Conservation (phyloP, 805 yeast species). For the Kockiozyma suomiensis region DNA sequence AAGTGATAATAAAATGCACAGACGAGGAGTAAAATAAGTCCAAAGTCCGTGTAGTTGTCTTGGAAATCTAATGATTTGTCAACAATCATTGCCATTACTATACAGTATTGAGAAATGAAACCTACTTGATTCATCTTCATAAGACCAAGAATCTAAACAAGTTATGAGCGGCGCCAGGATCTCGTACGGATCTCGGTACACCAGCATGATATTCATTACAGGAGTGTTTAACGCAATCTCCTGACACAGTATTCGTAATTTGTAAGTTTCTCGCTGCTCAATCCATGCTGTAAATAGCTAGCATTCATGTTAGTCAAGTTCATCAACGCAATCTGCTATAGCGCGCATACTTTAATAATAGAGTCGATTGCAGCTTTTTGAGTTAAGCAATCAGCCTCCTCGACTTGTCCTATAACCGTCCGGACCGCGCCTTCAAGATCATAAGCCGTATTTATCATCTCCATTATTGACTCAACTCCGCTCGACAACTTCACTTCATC, state of each 20-base stretch:
- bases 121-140: conserved; percentile 55
- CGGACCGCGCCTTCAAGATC: conserved; percentile 40
- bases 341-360: conserved; percentile 11
- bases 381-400: conserved; percentile 7
- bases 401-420: conserved; percentile 38
- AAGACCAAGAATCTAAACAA: conserved; percentile 54
- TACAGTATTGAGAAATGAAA: not conserved
- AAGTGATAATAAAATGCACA: conserved; percentile 46
- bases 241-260: conserved; percentile 55
- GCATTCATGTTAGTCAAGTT: conserved; percentile 47
- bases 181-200: conserved; percentile 50
- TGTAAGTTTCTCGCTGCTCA: conserved; percentile 48
- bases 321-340: not conserved
- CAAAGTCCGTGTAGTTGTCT: conserved; percentile 69
- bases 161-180: conserved; percentile 52
- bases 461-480: not conserved
- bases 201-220: conserved; percentile 49
- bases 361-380: conserved; percentile 20
- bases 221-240: conserved; percentile 51
- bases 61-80: conserved; percentile 50
- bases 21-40: conserved; percentile 57
- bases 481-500: not conserved
- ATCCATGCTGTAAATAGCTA: conserved; percentile 51
- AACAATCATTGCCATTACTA: not conserved
- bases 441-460: conserved; percentile 32